Evolutionary conservation across 1,139 yeast genomes (phyloP), one percentile per base, ranked within the genome.

Genomic region (Magnusiomyces ingens): DNA sequence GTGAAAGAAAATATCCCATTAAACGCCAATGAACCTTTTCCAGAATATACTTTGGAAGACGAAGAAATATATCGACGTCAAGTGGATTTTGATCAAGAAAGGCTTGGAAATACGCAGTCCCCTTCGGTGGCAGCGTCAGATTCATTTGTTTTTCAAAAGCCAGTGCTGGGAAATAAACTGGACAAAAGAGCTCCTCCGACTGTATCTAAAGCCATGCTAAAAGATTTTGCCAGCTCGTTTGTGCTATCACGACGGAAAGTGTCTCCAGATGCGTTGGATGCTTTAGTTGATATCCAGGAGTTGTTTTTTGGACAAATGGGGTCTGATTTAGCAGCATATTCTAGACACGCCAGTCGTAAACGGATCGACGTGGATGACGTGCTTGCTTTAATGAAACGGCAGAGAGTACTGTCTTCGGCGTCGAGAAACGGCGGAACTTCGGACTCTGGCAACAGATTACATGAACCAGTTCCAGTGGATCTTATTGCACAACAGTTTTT

Each of bases 311-410:
- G 57, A 19, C 69, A 65, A 53, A 57, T 56, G 1, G 52, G 63
- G 11, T 55, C 50, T 3, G 71, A 67, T 52, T 52, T 68, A 19
- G 55, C 58, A 1, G 64, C 66, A 1, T 68, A 65, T 52, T 62
- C 71, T 0, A 55, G 53, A 11, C 71, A 67, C 50, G 64, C 67
- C 17, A 59, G 59, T 26, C 59, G 71, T 17, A 63, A 62, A 48
- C 61, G 61, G 1, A 57, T 68, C 12, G 69, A 67, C 29, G 57
- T 61, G 2, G 49, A 61, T 11, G 72, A 68, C 52, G 69, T 63
- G 2, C 45, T 60, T 42, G 59, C 59, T 43, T 56, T 68, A 26
- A 52, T 68, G 60, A 56, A 57, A 37, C 58, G 70, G 19, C 68
- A 64, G 50, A 52, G 64, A 6, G 53, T 62, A 8, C 51, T 58